phyloP scores from a whole-genome alignment of 176 grass and related monocot species.

The Avena eriantha region DNA sequence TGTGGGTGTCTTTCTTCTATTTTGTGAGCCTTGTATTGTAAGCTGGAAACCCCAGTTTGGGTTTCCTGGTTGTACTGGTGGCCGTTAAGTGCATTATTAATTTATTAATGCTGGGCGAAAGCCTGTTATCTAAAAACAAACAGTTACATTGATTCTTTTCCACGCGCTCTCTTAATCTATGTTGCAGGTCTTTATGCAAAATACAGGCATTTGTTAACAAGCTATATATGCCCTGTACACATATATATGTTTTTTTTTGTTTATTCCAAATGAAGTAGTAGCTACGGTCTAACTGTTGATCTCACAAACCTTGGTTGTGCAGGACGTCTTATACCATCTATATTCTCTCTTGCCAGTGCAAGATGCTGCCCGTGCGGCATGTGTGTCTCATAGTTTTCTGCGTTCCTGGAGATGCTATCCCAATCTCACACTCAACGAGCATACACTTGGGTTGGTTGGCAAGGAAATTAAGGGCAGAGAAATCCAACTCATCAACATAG shows the following conservation, averaged over 20 bases:
- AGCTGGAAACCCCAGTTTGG: no score
- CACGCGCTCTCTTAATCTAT: no score
- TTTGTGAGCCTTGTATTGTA: no score
- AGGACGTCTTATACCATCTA: neutral
- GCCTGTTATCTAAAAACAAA: no score
- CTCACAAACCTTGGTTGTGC: neutral
- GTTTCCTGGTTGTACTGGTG: no score
- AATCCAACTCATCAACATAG: neutral
- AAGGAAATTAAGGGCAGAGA: neutral
- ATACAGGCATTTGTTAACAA: no score
- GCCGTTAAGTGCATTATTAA: no score
- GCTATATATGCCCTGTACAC: no score
- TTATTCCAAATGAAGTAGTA: neutral
- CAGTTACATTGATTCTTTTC: no score
- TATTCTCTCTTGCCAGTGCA: neutral
- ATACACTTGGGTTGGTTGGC: neutral
- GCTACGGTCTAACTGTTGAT: neutral
- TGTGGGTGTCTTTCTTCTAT: no score
- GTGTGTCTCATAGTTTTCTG: neutral
- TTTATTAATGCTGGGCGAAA: no score
- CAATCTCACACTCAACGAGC: neutral
- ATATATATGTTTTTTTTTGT: neutral
- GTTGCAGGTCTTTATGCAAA: no score
- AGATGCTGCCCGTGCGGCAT: neutral
- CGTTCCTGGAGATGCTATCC: constrained; percentile 6